Percentiles rank a stretch among this genome's conserved stretches.
Conservation (phyloP, 202 grass and related monocot genomes). For the Elaeis oleifera region DNA sequence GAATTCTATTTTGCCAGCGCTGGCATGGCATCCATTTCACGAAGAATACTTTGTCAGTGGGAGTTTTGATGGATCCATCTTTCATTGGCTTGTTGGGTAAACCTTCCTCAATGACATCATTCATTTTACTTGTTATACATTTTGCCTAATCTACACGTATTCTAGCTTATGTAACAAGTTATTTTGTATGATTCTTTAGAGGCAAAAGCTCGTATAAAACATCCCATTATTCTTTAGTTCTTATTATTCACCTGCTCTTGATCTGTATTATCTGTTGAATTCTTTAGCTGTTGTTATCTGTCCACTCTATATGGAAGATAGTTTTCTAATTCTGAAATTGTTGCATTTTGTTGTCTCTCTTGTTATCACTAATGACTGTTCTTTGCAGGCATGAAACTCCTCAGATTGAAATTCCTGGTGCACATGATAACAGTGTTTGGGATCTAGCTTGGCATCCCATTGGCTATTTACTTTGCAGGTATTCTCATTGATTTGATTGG, state of each 20-base stretch:
- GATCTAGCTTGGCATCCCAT: conserved; percentile 99
- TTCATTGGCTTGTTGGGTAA: conserved; percentile 99
- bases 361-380: neutral
- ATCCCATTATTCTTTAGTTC: no score
- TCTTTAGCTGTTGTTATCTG: no score
- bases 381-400: conserved; percentile 84
- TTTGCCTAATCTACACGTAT: no score
- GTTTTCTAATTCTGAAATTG: no score
- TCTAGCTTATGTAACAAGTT: no score
- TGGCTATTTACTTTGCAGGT: conserved; percentile 99
- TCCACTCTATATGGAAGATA: no score
- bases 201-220: no score
- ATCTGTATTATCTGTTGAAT: no score
- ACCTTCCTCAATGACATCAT: conserved; percentile 9
- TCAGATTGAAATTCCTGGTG: conserved; percentile 79
- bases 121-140: no score
- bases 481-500: conserved; percentile 5
- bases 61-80: conserved; percentile 92
- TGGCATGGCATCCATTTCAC: conserved; percentile 98
- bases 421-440: conserved; percentile 95
- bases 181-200: no score
- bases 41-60: conserved; percentile 99
- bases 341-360: no score
- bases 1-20: conserved; percentile 47
- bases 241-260: no score